Base-by-base conservation (phyloP, 306 rosid species). In the Geum urbanum region DNA sequence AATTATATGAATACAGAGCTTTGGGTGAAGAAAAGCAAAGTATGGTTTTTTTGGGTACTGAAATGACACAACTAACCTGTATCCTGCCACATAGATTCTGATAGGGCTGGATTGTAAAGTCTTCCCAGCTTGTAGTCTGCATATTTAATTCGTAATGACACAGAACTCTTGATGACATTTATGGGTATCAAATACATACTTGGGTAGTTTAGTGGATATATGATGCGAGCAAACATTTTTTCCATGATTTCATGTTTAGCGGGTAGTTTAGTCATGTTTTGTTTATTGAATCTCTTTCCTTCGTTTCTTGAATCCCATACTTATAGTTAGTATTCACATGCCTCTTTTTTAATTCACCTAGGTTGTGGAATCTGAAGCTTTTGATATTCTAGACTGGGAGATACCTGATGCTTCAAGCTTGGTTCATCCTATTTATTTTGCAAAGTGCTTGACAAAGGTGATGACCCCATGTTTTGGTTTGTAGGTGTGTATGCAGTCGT, bases 391-490 rank as follows among this genome's bases (percentile, higher is more conserved):
- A 47, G 84, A 83, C 64, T 83, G 86, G 92, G 87, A 76, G 72
- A 60, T 55, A 61, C 81, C 90, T 47, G 72, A 86, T 67, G 50
- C 82, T 39, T 55, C 84, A 40, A 59, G 67, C 74, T 70, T 55
- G 54, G 76, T 82, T 78, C 98, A 92, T 87, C 98, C 98, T 22
- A 22, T 90, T 73, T 85, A 81, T 81, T 90, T 92, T 84, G 80
- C 96, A 3, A 92, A 92, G 84, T 85, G 96, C 84, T 76, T 92
- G 81, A 66, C 84, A 24, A 85, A 88, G 97, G 98, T 92, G 40
- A 61, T 20, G 62, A 56, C 62, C 72, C 13, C 8, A 24, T 57
- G 37, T 41, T 24, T 76, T 62, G 50, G 45, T 54, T 9, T 41
- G 45, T 60, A 12, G 20, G 44, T 32, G 20, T 37, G 9, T 43